A percentile compares a stretch with the other conserved stretches of the same genome.
phyloP scores from a whole-genome alignment of 148 eudicot genomes.

The Persicaria tinctoria region DNA sequence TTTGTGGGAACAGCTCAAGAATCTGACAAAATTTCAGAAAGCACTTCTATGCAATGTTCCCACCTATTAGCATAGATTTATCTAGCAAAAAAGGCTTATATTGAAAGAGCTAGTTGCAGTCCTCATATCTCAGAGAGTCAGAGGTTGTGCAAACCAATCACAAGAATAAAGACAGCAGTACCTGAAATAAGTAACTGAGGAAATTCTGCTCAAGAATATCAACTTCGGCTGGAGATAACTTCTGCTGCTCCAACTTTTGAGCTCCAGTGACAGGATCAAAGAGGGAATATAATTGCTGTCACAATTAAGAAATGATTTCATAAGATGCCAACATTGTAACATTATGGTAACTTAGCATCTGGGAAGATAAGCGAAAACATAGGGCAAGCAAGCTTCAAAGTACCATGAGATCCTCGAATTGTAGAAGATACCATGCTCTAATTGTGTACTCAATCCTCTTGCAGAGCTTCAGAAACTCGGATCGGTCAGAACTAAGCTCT shows the following conservation, averaged over 20 bases:
- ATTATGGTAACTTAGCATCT: neutral
- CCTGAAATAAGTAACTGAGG: constrained; percentile 72
- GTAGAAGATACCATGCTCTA: constrained; percentile 87
- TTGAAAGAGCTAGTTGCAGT: neutral
- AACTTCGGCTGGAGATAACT: constrained; percentile 57
- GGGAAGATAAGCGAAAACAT: neutral
- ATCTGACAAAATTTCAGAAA: neutral
- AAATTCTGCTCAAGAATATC: constrained; percentile 90
- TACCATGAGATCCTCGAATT: constrained; percentile 96
- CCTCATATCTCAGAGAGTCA: neutral
- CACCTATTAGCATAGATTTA: neutral
- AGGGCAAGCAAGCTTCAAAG: neutral
- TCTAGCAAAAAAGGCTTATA: neutral
- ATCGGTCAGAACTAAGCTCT: constrained; percentile 64
- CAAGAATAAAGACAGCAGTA: constrained; percentile 11
- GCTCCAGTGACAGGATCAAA: constrained; percentile 90
- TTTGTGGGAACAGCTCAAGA: neutral
- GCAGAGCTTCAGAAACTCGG: constrained; percentile 76
- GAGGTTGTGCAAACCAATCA: neutral
- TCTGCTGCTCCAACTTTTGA: constrained; percentile 75
- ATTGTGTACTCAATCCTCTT: constrained; percentile 87
- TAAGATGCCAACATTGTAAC: constrained; percentile 4
- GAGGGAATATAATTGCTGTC: constrained; percentile 88
- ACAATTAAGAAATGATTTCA: constrained; percentile 10
- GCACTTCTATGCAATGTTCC: neutral